A percentile compares a stretch with the other conserved stretches of the same genome.
phyloP scores from a whole-genome alignment of 768 basidiomycete species.

The Chalciporus pseudorubinellus region DNA sequence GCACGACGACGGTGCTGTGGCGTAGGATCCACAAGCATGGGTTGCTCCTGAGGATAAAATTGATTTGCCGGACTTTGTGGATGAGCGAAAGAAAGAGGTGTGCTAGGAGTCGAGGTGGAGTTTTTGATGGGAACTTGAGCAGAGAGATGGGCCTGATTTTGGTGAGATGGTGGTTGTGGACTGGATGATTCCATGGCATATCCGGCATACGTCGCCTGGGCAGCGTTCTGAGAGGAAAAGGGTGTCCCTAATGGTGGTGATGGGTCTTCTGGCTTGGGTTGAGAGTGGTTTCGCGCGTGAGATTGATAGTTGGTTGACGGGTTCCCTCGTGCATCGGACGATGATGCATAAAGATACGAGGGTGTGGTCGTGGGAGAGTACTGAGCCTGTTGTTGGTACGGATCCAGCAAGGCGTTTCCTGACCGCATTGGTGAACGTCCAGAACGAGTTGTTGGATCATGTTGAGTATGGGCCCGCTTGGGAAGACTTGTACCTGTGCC shows the following conservation, averaged over 20 bases:
- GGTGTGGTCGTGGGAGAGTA: conserved; percentile 57
- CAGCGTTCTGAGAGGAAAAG: conserved; percentile 53
- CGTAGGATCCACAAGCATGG: conserved; percentile 69
- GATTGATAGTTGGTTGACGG: conserved; percentile 47
- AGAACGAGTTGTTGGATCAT: conserved; percentile 49
- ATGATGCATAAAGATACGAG: conserved; percentile 43
- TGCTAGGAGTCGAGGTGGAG: conserved; percentile 68
- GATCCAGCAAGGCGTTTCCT: conserved; percentile 58
- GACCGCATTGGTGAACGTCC: conserved; percentile 65
- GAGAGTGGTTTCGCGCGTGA: conserved; percentile 57
- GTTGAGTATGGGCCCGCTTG: conserved; percentile 55
- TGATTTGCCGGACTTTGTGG: conserved; percentile 50
- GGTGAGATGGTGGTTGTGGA: conserved; percentile 52
- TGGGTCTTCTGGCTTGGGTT: conserved; percentile 49
- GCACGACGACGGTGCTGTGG: conserved; percentile 60
- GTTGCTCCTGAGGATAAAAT: conserved; percentile 61
- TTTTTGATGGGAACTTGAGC: conserved; percentile 47
- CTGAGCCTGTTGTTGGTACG: conserved; percentile 63
- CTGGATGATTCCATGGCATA: conserved; percentile 68
- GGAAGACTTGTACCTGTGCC: conserved; percentile 45
- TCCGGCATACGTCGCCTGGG: conserved; percentile 43
- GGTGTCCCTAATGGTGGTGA: conserved; percentile 50
- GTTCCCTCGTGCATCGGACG: conserved; percentile 38
- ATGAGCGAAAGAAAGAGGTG: conserved; percentile 67
- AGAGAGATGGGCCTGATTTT: conserved; percentile 50